Percentiles rank a stretch among this genome's conserved stretches.
These are phyloP conservation scores for Candida caryicola DNA, from an alignment of 805 yeast genomes.

Conservation along the genomic window DNA sequence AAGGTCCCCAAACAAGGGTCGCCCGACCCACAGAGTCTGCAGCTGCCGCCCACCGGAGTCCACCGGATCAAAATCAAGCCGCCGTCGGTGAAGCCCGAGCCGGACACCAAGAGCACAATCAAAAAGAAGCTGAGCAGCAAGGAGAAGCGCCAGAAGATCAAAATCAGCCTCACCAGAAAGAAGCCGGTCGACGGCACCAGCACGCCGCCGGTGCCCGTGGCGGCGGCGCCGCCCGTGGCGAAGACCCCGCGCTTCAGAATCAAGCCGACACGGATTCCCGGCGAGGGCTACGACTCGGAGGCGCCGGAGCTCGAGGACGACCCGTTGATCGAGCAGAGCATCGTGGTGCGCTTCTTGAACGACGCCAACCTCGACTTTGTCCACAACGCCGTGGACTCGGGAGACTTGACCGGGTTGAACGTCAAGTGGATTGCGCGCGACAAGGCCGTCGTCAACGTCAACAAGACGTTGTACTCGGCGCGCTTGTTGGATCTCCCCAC, in stretches of 20 bases:
- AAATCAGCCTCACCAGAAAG: constrained; percentile 19
- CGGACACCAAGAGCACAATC: constrained; percentile 1
- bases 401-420: constrained; percentile 68
- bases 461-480: constrained; percentile 72
- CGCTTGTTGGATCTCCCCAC: constrained; percentile 89
- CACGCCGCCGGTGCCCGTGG: not conserved
- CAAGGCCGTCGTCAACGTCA: constrained; percentile 73
- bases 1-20: constrained; percentile 9
- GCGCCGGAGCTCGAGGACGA: constrained; percentile 96
- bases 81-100: constrained; percentile 8
- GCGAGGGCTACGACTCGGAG: constrained; percentile 95
- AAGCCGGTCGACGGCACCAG: not conserved
- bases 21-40: not conserved
- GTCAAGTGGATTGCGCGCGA: constrained; percentile 82
- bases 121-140: constrained; percentile 8
- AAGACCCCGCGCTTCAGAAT: constrained; percentile 45
- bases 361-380: constrained; percentile 70
- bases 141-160: constrained; percentile 24
- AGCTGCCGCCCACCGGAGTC: constrained; percentile 7
- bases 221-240: constrained; percentile 3
- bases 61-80: constrained; percentile 23
- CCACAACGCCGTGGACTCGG: constrained; percentile 70
- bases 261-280: constrained; percentile 69
- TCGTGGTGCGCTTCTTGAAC: constrained; percentile 70
- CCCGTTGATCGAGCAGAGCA: constrained; percentile 85